phyloP scores from a whole-genome alignment of 352 stramenopile species.

The Globisporangium cylindrosporum region DNA sequence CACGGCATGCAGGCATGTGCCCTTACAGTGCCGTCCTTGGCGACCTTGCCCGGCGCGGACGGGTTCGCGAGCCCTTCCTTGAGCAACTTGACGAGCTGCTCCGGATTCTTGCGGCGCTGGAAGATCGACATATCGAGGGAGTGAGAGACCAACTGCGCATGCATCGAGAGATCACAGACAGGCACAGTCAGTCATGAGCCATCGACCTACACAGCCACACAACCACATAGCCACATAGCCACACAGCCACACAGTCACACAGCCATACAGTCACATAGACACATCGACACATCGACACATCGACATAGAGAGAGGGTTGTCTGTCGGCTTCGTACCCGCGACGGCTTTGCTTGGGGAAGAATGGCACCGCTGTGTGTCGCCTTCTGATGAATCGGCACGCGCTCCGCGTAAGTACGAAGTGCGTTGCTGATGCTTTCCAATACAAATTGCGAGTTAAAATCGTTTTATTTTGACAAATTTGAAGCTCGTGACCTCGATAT shows the following conservation, averaged over 20 bases:
- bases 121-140: conserved; percentile 56
- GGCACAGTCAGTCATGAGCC: background rate
- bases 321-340: background rate
- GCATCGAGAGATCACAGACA: background rate
- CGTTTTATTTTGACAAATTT: no score
- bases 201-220: background rate
- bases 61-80: conserved; percentile 68
- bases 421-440: no score
- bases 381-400: background rate
- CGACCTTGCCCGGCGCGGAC: conserved; percentile 39
- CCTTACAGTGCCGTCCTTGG: conserved; percentile 44
- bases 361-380: background rate
- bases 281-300: background rate
- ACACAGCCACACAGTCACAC: background rate
- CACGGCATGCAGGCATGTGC: background rate
- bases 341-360: background rate
- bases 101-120: conserved; percentile 71
- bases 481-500: no score
- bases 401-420: conserved; percentile 3
- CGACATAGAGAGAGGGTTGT: background rate
- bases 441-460: no score
- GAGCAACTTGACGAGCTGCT: conserved; percentile 81
- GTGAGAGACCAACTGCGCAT: background rate
- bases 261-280: no score
- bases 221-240: no score